phyloP scores from a whole-genome alignment of 805 yeast species.

The Zygosaccharomyces siamensis region DNA sequence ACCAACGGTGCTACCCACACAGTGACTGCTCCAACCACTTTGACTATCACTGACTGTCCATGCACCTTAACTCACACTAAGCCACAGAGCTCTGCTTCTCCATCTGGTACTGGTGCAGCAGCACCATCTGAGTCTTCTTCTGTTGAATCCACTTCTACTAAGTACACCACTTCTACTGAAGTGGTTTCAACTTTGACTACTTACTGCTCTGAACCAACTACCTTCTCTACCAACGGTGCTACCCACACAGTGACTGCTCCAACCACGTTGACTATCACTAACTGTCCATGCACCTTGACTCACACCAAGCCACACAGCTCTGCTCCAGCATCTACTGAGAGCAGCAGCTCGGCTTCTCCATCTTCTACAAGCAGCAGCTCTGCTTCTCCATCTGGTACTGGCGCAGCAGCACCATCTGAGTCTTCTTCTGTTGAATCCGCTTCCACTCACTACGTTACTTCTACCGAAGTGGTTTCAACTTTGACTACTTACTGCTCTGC shows the following conservation, averaged over 20 bases:
- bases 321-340: slow-evolving; percentile 5
- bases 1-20: slow-evolving; percentile 68
- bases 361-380: neutral
- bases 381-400: neutral
- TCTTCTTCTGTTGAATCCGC: neutral
- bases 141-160: neutral
- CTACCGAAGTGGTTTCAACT: slow-evolving; percentile 52
- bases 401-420: neutral
- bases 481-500: slow-evolving; percentile 81
- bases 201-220: slow-evolving; percentile 77
- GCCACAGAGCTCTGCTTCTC: slow-evolving; percentile 11
- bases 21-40: slow-evolving; percentile 73
- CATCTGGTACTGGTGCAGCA: neutral
- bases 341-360: neutral
- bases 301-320: slow-evolving; percentile 26
- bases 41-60: slow-evolving; percentile 83
- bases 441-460: slow-evolving; percentile 26
- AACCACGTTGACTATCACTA: slow-evolving; percentile 79
- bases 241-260: slow-evolving; percentile 75
- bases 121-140: neutral
- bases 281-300: slow-evolving; percentile 69
- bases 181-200: slow-evolving; percentile 72
- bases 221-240: slow-evolving; percentile 55
- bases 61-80: slow-evolving; percentile 46
- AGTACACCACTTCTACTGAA: slow-evolving; percentile 30